phyloP scores from a whole-genome alignment of 2,329 filamentous ascomycete species.

The Claviceps pazoutovae region DNA sequence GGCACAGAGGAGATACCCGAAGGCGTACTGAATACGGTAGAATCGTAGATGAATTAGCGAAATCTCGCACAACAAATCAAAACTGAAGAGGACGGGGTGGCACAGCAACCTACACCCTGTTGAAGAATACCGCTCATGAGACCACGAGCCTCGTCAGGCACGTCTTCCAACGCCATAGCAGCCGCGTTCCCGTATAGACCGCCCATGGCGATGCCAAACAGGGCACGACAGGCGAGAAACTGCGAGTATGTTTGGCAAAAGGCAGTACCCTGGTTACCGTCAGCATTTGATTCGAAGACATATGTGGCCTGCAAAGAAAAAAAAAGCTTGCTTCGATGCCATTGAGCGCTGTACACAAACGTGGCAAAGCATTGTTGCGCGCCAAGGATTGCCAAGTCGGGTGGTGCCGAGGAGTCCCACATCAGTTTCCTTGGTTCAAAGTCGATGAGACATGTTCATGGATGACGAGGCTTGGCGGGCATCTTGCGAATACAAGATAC shows the following conservation, averaged over 20 bases:
- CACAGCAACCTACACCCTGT: conserved; percentile 37
- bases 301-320: not conserved
- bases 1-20: conserved; percentile 48
- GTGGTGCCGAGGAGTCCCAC: not conserved
- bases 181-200: conserved; percentile 68
- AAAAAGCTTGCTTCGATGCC: not conserved
- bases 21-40: conserved; percentile 31
- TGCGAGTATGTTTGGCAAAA: conserved; percentile 54
- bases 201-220: conserved; percentile 75
- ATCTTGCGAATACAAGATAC: too few relatives aligned
- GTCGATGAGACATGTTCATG: not conserved
- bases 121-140: conserved; percentile 65
- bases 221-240: conserved; percentile 59
- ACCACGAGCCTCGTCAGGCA: conserved; percentile 52
- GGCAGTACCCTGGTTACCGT: conserved; percentile 39
- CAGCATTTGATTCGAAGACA: not conserved
- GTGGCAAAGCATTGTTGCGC: not conserved
- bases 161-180: conserved; percentile 65
- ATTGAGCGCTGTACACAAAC: not conserved
- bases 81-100: not conserved
- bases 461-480: not conserved
- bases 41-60: not conserved
- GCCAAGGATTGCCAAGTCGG: conserved; percentile 6
- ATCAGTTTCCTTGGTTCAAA: not conserved
- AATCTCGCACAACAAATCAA: not conserved